Percentiles rank a stretch among this genome's conserved stretches.
Evolutionary conservation across 441 rosid species (phyloP).

Genomic region (Gossypium armourianum): DNA sequence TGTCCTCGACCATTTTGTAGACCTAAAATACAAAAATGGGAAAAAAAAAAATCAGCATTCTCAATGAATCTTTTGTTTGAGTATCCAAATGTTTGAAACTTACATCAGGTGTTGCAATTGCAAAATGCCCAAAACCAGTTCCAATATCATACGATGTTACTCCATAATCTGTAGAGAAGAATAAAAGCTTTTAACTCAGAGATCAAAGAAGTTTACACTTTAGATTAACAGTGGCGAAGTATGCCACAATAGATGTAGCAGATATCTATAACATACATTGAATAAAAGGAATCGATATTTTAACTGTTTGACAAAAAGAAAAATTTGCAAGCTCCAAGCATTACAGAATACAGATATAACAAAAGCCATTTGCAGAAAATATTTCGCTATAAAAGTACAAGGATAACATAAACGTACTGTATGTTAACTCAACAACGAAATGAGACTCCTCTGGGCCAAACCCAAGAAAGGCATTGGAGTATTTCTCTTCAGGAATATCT

Average conservation of each 20-base stretch:
- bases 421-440: constrained; percentile 76
- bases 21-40: constrained; percentile 33
- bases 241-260: neutral
- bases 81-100: constrained; percentile 17
- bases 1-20: constrained; percentile 59
- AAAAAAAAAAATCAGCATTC: neutral
- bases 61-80: constrained; percentile 6
- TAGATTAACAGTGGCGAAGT: neutral
- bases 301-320: neutral
- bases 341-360: neutral
- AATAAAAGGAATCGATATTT: neutral
- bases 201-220: neutral
- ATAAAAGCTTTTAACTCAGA: constrained; percentile 11
- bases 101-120: constrained; percentile 76
- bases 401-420: constrained; percentile 36
- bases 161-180: constrained; percentile 57
- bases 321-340: neutral
- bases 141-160: constrained; percentile 82
- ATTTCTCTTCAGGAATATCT: constrained; percentile 87
- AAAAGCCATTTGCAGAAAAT: neutral
- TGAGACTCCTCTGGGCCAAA: constrained; percentile 70
- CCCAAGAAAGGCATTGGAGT: constrained; percentile 84
- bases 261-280: neutral
- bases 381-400: neutral
- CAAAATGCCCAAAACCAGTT: constrained; percentile 91